Percentiles rank a stretch among this genome's conserved stretches.
Conservation (phyloP, 2,329 filamentous ascomycete genomes). For the Colletotrichum tropicicola region DNA sequence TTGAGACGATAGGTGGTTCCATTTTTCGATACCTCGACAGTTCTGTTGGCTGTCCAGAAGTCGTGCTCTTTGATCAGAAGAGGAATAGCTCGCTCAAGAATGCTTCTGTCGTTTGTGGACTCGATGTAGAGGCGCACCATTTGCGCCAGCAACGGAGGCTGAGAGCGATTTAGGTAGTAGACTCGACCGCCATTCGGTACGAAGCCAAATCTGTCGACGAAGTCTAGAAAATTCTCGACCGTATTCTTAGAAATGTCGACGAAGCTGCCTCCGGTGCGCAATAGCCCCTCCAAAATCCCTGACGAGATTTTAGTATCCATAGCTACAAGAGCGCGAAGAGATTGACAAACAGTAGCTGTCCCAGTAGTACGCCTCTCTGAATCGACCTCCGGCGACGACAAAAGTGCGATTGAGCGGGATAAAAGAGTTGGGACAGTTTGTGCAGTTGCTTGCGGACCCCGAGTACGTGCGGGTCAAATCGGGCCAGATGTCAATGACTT, state of each 20-base stretch:
- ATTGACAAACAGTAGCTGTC: constrained; percentile 60
- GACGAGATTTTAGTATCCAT: too few species aligned
- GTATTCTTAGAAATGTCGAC: constrained; percentile 71
- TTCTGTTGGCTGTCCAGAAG: constrained; percentile 70
- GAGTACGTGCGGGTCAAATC: constrained; percentile 70
- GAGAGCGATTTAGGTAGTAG: constrained; percentile 75
- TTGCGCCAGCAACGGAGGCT: constrained; percentile 71
- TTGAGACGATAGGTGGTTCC: constrained; percentile 63
- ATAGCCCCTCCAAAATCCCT: constrained; percentile 69
- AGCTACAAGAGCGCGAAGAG: constrained; percentile 39
- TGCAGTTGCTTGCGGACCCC: constrained; percentile 60
- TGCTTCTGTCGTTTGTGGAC: constrained; percentile 69
- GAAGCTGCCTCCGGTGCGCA: constrained; percentile 72
- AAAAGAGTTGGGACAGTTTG: constrained; percentile 70
- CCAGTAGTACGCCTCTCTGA: constrained; percentile 78
- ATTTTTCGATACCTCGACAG: constrained; percentile 57
- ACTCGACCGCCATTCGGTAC: constrained; percentile 74
- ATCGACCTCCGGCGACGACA: constrained; percentile 76
- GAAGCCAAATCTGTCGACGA: constrained; percentile 71
- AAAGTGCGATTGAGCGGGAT: constrained; percentile 74
- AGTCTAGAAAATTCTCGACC: constrained; percentile 75
- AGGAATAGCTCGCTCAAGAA: constrained; percentile 68
- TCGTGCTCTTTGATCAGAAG: constrained; percentile 70
- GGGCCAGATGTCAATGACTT: constrained; percentile 77
- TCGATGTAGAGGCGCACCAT: constrained; percentile 74